Evolutionary conservation across 257 asterid genomes (phyloP), one percentile per base, ranked within the genome.

Genomic region (Prunella vulgaris): DNA sequence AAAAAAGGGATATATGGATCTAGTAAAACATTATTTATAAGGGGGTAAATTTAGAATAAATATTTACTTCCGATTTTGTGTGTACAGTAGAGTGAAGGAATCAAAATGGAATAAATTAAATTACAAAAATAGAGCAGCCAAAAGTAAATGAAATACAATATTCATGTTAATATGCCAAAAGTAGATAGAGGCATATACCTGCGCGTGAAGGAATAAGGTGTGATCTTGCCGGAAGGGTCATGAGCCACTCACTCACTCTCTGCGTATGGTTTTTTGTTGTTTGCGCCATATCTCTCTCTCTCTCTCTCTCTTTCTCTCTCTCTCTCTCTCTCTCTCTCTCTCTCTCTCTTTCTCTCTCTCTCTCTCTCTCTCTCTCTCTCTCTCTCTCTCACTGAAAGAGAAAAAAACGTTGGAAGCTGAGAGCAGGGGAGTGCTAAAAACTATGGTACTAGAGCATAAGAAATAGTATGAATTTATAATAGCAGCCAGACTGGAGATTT

Each of bases 241-340:
- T 74, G 89, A 67, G 87, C 87, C 89, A 84, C 13, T 87, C 89
- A 3, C 81, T 74, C 60, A 84, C 89, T 1, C 73, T 78, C 78
- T 77, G 87, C 17, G 85, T 82, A 79, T 84, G 89, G 56, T 84
- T 80, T 59, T 79, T 76, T 37, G 89, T 77, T 46, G 87, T 77
- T 38, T 84, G 84, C 54, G 89, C 85, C 89, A 84, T 84, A 12
- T 18, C 12, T 35, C 58, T 59, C 14, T 28, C 64, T 13, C 21
- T 13, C 21, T 5, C 42, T 10, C n/a, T n/a, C n/a, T n/a, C n/a
- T n/a, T n/a, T n/a, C n/a, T n/a, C n/a, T n/a, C n/a, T n/a, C n/a
- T n/a, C n/a, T n/a, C n/a, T n/a, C n/a, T n/a, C n/a, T n/a, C n/a
- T n/a, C n/a, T n/a, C n/a, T n/a, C n/a, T n/a, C n/a, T n/a, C n/a